Percentiles rank a stretch among this genome's conserved stretches.
phyloP scores from a whole-genome alignment of 176 grass and related monocot genomes.

The Cenchrus purpureus region DNA sequence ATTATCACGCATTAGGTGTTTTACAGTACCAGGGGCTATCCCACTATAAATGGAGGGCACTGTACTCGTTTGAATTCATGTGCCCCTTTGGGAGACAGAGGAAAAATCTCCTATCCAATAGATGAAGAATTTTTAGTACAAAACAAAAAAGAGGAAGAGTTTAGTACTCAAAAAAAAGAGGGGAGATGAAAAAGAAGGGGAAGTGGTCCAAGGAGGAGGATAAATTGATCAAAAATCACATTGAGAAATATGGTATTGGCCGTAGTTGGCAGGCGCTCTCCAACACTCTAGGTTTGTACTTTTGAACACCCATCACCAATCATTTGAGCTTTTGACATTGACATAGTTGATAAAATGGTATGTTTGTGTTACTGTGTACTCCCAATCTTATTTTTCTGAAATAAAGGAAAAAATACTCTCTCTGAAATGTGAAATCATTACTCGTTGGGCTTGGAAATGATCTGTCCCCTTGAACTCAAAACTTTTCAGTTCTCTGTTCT shows the following conservation, averaged over 20 bases:
- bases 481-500: not conserved
- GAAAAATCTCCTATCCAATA: conserved; percentile 14
- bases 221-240: conserved; percentile 46
- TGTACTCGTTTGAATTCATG: conserved; percentile 30
- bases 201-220: conserved; percentile 58
- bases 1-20: conserved; percentile 51
- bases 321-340: not conserved
- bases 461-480: not conserved
- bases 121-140: conserved; percentile 21
- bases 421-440: not conserved
- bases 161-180: conserved; percentile 14
- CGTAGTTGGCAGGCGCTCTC: conserved; percentile 57
- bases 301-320: not conserved
- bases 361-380: no score
- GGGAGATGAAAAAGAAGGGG: conserved; percentile 43
- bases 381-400: not conserved
- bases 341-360: not conserved
- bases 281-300: conserved; percentile 47
- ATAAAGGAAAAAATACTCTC: not conserved
- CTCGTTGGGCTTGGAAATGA: conserved; percentile 9
- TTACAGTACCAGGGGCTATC: not conserved
- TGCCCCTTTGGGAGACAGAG: conserved; percentile 42
- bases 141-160: not conserved
- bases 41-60: conserved; percentile 30
- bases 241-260: conserved; percentile 49